These are phyloP conservation scores for Trichosphaerium sp. DNA, from an alignment of 78 protist species.

Conservation along the genomic window DNA sequence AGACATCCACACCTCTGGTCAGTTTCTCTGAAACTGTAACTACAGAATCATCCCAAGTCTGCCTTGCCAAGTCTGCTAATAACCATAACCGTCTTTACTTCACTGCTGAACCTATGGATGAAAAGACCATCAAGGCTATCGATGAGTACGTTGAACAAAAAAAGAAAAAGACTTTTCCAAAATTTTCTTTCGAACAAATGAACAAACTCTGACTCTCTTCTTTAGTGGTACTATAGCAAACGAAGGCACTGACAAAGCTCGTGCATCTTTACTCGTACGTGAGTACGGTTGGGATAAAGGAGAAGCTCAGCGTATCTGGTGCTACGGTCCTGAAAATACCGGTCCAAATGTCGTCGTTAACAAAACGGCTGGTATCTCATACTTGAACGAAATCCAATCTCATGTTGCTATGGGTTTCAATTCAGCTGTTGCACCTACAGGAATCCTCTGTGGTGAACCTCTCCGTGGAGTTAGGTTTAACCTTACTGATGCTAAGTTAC, in stretches of 20 bases:
- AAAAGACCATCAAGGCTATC: slow-evolving; percentile 9
- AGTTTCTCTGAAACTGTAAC: slow-evolving; percentile 46
- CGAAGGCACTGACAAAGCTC: neutral
- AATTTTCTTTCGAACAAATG: too few species aligned
- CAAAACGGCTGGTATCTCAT: slow-evolving; percentile 55
- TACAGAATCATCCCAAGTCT: neutral
- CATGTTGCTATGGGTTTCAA: slow-evolving; percentile 33
- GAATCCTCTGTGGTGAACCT: slow-evolving; percentile 47
- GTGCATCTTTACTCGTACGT: slow-evolving; percentile 7
- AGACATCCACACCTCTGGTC: slow-evolving; percentile 2
- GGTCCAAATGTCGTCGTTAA: slow-evolving; percentile 62
- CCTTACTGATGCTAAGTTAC: slow-evolving; percentile 41
- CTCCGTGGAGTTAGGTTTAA: slow-evolving; percentile 52
- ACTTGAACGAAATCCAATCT: slow-evolving; percentile 40
- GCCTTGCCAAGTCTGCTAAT: slow-evolving; percentile 51
- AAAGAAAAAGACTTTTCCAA: too few species aligned
- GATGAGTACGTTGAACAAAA: too few species aligned
- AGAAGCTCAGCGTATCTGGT: slow-evolving; percentile 24
- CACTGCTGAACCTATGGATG: slow-evolving; percentile 37
- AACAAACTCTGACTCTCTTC: too few species aligned
- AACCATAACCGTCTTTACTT: slow-evolving; percentile 52
- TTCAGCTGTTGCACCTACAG: slow-evolving; percentile 11
- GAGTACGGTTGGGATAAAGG: slow-evolving; percentile 18
- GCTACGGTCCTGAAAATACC: slow-evolving; percentile 9
- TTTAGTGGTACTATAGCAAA: neutral